A percentile compares a stretch with the other conserved stretches of the same genome.
phyloP scores from a whole-genome alignment of 768 basidiomycete genomes.

The Russula emetica region DNA sequence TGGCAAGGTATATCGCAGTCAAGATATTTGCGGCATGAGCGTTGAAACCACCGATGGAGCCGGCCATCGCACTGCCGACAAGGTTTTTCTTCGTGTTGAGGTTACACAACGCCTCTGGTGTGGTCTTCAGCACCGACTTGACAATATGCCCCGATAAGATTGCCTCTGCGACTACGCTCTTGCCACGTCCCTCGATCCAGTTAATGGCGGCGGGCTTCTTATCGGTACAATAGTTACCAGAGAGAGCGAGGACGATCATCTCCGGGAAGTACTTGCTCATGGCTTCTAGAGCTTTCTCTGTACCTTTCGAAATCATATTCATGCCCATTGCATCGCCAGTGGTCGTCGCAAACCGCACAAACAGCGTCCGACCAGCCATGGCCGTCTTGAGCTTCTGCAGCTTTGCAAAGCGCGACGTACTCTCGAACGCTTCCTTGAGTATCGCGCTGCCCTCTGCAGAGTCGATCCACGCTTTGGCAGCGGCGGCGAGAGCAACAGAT shows the following conservation, averaged over 20 bases:
- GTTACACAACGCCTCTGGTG: conserved; percentile 82
- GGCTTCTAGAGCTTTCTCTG: conserved; percentile 86
- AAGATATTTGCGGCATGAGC: conserved; percentile 98
- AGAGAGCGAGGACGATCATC: conserved; percentile 87
- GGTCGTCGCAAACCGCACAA: conserved; percentile 86
- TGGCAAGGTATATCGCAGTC: conserved; percentile 92
- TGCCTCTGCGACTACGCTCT: conserved; percentile 96
- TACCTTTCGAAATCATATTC: conserved; percentile 99
- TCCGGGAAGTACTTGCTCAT: conserved; percentile 79
- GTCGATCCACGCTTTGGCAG: conserved; percentile 86
- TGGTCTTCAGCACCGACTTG: conserved; percentile 90
- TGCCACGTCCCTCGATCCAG: conserved; percentile 99
- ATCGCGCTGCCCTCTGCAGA: conserved; percentile 70
- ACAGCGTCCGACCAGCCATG: conserved; percentile 90
- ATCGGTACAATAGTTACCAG: conserved; percentile 98
- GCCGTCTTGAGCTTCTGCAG: conserved; percentile 82
- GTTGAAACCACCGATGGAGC: conserved; percentile 96
- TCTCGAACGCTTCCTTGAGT: conserved; percentile 85
- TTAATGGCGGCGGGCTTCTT: conserved; percentile 99
- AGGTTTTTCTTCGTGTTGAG: conserved; percentile 97
- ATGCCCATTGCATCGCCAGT: conserved; percentile 99
- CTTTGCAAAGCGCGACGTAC: conserved; percentile 89
- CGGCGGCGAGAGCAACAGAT: conserved; percentile 67
- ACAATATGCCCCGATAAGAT: conserved; percentile 87
- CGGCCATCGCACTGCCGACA: conserved; percentile 97